Percentiles rank a stretch among this genome's conserved stretches.
phyloP scores from a whole-genome alignment of 257 asterid species.

The Fraxinus excelsior region DNA sequence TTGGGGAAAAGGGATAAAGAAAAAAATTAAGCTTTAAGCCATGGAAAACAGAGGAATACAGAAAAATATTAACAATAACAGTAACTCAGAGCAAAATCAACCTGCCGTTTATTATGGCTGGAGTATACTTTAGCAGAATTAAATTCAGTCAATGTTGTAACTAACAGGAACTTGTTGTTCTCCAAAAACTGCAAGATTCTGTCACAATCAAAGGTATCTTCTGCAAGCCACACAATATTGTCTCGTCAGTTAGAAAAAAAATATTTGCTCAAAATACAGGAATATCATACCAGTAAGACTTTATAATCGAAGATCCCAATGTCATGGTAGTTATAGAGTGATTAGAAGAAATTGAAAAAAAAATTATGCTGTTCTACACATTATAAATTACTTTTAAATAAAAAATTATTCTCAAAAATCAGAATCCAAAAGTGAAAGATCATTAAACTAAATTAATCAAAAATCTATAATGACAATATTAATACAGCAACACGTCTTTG shows the following conservation, averaged over 20 bases:
- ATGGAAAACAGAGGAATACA: not conserved
- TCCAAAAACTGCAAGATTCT: slow-evolving; percentile 71
- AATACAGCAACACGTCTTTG: not conserved
- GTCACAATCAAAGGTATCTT: slow-evolving; percentile 47
- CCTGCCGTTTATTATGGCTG: slow-evolving; percentile 73
- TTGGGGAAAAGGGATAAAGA: not conserved
- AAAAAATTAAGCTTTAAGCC: not conserved
- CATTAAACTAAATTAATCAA: not conserved
- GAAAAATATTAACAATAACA: slow-evolving; percentile 12
- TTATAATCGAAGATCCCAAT: not conserved
- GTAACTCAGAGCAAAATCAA: slow-evolving; percentile 30
- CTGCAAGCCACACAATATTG: slow-evolving; percentile 49
- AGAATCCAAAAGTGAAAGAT: not conserved
- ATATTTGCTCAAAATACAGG: not conserved
- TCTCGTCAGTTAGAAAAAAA: not conserved
- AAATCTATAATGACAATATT: not conserved
- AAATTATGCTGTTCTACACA: not conserved
- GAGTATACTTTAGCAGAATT: slow-evolving; percentile 87
- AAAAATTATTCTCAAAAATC: not conserved
- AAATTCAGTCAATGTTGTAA: slow-evolving; percentile 74
- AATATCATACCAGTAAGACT: not conserved
- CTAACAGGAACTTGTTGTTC: slow-evolving; percentile 74
- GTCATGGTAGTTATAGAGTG: not conserved
- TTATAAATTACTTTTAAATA: not conserved
- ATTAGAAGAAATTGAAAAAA: not conserved